phyloP scores from a whole-genome alignment of 2,329 filamentous ascomycete species.

The Bipolaris bicolor region DNA sequence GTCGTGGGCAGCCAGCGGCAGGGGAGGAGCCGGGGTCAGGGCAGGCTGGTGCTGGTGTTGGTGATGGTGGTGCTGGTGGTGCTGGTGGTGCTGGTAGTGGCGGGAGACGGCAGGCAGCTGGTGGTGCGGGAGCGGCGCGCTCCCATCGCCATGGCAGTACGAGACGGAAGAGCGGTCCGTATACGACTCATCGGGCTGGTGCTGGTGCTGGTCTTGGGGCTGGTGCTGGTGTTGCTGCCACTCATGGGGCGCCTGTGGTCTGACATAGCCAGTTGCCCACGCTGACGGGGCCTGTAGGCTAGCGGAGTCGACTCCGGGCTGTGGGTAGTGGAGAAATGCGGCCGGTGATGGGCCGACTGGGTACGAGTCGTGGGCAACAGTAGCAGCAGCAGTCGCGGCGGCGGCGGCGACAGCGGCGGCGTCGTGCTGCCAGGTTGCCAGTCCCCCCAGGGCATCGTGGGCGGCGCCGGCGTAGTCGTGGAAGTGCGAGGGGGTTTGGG shows the following conservation, averaged over 20 bases:
- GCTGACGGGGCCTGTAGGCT: conserved; percentile 24
- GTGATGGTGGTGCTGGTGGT: conserved; percentile 14
- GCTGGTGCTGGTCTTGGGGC: neutral
- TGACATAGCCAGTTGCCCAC: conserved; percentile 29
- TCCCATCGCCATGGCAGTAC: conserved; percentile 28
- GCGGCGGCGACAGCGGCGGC: conserved; percentile 8
- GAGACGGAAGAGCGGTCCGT: conserved; percentile 23
- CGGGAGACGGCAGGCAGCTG: conserved; percentile 19
- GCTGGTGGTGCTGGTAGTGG: conserved; percentile 20
- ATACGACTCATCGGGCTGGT: conserved; percentile 21
- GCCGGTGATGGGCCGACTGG: conserved; percentile 30
- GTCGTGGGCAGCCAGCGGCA: conserved; percentile 18
- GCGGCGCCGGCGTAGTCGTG: conserved; percentile 26
- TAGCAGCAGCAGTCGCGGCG: conserved; percentile 5
- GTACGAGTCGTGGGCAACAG: conserved; percentile 30
- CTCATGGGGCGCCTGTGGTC: conserved; percentile 19
- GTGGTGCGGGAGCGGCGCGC: conserved; percentile 17
- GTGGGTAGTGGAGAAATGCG: conserved; percentile 34
- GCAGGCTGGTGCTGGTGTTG: conserved; percentile 17
- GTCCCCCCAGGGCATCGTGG: conserved; percentile 35
- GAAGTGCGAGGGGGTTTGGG: conserved; percentile 38
- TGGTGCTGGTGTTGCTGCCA: conserved; percentile 22
- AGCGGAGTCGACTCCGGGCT: conserved; percentile 34
- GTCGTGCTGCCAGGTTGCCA: conserved; percentile 33
- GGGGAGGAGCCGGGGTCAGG: conserved; percentile 1